A percentile compares a stretch with the other conserved stretches of the same genome.
These are phyloP conservation scores for Coniochaeta prunicola DNA, from an alignment of 2,329 filamentous ascomycete genomes.

Conservation along the genomic window DNA sequence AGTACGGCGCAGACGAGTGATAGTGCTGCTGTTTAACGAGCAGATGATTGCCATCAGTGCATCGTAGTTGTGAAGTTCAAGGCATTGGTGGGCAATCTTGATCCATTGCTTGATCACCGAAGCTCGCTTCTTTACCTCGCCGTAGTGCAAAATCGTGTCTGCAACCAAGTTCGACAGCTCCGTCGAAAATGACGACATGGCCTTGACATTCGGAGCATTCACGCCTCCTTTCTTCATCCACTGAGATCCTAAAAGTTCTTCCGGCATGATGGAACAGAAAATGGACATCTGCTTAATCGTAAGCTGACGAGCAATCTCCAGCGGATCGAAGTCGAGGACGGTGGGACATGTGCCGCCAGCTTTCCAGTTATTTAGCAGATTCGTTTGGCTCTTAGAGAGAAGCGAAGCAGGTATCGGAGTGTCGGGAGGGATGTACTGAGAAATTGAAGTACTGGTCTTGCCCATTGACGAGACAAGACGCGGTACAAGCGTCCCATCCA, in stretches of 20 bases:
- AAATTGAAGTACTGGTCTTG: constrained; percentile 73
- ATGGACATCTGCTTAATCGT: constrained; percentile 87
- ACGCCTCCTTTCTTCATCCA: constrained; percentile 86
- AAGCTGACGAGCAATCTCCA: constrained; percentile 86
- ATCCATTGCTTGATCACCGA: constrained; percentile 95
- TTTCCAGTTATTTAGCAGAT: constrained; percentile 67
- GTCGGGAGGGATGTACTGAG: constrained; percentile 63
- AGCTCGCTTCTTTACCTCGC: constrained; percentile 91
- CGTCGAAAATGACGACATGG: constrained; percentile 88
- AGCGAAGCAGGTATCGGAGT: constrained; percentile 62
- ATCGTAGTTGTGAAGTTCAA: constrained; percentile 93
- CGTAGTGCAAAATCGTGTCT: constrained; percentile 79
- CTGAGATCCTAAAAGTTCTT: constrained; percentile 84
- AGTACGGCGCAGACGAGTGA: constrained; percentile 78
- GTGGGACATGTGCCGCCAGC: constrained; percentile 61
- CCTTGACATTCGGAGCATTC: constrained; percentile 80
- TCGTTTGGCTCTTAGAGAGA: constrained; percentile 70
- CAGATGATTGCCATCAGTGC: constrained; percentile 96
- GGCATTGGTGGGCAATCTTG: constrained; percentile 80
- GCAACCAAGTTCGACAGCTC: constrained; percentile 89
- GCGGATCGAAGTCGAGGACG: constrained; percentile 83
- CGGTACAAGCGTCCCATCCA: constrained; percentile 70
- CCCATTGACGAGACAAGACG: constrained; percentile 79
- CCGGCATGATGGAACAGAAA: constrained; percentile 85
- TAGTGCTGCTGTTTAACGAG: constrained; percentile 85